Evolutionary conservation across 75 land plant genomes (phyloP), one percentile per base, ranked within the genome.

Genomic region (Sequoia sempervirens): DNA sequence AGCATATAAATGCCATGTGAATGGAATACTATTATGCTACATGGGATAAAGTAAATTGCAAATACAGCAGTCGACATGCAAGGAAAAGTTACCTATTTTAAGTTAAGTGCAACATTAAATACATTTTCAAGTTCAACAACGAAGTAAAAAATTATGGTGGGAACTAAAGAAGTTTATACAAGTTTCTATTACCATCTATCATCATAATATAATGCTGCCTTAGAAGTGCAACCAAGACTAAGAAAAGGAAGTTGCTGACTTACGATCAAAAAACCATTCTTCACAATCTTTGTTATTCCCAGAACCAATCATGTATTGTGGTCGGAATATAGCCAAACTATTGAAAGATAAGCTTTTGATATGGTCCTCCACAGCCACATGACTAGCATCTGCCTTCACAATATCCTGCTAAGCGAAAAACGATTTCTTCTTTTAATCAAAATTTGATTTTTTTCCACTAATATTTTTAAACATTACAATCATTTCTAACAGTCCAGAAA

Each of bases 251-350:
- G 82, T 56, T 50, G 81, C 23, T 45, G 58, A 82, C 99, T 83
- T 92, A 97, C 99, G 84, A 85, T 97, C 99, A 83, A 97, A 97
- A 85, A 97, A 97, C 98, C 99, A 97, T 81, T 97, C 99, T 83
- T 97, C 99, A 81, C 99, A 97, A 54, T 97, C 99, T 88, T 97
- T 97, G 90, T 97, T 97, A 91, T 97, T 97, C 41, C 99, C 98
- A 80, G 98, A 96, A 17, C 99, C 99, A 70, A 92, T 93, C 95
- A 97, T 97, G 87, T 97, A 97, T 73, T 97, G 99, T 23, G 99
- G 99, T 6, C 99, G 92, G 87, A 97, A 97, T 66, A 87, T 76
- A 34, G 96, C 92, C 96, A 96, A 97, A 84, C 91, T 92, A 72
- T 88, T 80, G 43, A 96, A 94, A 41, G 90, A 86, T 56, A 86